Percentiles rank a stretch among this genome's conserved stretches.
phyloP scores from a whole-genome alignment of 2,329 filamentous ascomycete species.

The Fusarium siculi region DNA sequence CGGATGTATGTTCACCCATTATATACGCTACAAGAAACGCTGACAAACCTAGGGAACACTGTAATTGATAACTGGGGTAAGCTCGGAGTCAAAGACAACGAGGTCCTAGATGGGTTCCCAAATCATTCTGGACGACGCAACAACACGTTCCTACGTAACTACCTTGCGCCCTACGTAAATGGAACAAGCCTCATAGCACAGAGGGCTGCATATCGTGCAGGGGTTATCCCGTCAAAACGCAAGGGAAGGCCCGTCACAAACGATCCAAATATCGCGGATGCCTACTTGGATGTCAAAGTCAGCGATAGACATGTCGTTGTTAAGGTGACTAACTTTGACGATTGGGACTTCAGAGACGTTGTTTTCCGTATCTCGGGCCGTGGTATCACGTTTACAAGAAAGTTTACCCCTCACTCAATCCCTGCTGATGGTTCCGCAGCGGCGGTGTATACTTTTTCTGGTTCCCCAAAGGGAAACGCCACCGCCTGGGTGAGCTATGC shows the following conservation, averaged over 20 bases:
- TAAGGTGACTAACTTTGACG: conserved; percentile 1
- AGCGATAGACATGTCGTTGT: neutral
- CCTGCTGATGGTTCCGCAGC: neutral
- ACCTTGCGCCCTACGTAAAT: neutral
- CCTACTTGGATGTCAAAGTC: neutral
- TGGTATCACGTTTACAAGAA: neutral
- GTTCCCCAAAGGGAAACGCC: neutral
- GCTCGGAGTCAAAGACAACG: neutral
- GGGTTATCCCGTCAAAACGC: neutral
- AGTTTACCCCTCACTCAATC: neutral
- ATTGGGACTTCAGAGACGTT: neutral
- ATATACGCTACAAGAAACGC: rapidly evolving
- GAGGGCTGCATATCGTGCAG: neutral
- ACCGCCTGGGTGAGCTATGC: neutral
- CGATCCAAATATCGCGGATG: neutral
- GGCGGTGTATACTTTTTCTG: neutral
- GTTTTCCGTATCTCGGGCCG: neutral
- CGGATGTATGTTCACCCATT: neutral
- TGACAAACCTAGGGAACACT: neutral
- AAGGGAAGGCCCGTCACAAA: neutral
- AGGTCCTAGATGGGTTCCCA: neutral
- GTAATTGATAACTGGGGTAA: conserved; percentile 8
- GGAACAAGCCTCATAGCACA: neutral
- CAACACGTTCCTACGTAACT: conserved; percentile 9
- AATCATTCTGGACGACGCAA: neutral